These are phyloP conservation scores for Penicillium sp. DNA, from an alignment of 2,329 filamentous ascomycete genomes.

Conservation along the genomic window DNA sequence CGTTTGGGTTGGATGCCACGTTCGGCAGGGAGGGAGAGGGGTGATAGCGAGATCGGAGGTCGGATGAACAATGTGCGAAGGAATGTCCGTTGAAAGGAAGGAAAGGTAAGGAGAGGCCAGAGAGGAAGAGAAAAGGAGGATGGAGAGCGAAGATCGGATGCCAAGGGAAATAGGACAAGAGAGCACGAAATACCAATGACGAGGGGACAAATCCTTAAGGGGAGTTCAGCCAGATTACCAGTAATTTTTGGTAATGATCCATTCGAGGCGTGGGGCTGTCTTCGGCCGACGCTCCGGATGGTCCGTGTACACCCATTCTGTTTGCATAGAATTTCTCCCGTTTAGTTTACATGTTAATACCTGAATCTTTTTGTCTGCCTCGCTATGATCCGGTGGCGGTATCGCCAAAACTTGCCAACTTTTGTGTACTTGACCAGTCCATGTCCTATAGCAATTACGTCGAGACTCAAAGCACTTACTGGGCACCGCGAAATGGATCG, in stretches of 20 bases:
- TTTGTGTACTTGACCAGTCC: not conserved
- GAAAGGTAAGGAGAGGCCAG: not conserved
- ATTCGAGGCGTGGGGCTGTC: not conserved
- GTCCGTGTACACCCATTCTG: not conserved
- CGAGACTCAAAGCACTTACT: not conserved
- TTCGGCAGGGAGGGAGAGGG: not conserved
- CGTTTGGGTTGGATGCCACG: conserved; percentile 9
- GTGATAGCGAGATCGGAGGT: conserved; percentile 2
- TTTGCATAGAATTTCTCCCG: not conserved
- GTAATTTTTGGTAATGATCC: not conserved
- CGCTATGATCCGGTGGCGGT: not conserved
- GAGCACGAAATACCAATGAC: not conserved
- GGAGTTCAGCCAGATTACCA: not conserved
- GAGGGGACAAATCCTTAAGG: not conserved
- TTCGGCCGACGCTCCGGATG: conserved; percentile 4
- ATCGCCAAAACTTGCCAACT: not conserved
- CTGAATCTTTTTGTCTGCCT: not conserved
- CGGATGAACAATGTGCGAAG: conserved; percentile 13
- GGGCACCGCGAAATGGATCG: not conserved
- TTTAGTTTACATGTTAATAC: not conserved
- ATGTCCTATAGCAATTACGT: not conserved
- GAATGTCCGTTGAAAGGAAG: conserved; percentile 6
- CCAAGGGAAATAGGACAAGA: conserved; percentile 3
- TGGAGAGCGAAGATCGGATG: conserved; percentile 23
- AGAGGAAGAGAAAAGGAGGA: conserved; percentile 12